phyloP scores from a whole-genome alignment of 768 basidiomycete genomes.

The Mycena albidolilacea region DNA sequence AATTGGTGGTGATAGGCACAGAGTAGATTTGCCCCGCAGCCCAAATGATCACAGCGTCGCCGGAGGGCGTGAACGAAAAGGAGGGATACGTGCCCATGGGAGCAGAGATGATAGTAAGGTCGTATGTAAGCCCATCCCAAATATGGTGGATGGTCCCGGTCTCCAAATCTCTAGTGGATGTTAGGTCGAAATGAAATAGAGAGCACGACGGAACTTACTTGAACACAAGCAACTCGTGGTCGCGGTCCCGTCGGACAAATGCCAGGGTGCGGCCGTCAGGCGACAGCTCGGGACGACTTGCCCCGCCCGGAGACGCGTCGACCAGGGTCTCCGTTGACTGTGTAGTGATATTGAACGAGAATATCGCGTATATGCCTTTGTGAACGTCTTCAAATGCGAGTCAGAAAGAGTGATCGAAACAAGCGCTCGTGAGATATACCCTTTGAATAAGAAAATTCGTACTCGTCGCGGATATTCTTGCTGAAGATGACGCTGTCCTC shows the following conservation, averaged over 20 bases:
- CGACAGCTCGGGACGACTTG: slow-evolving; percentile 79
- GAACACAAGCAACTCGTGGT: slow-evolving; percentile 80
- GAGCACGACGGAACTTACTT: slow-evolving; percentile 61
- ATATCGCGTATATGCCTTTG: slow-evolving; percentile 79
- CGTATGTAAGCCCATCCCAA: slow-evolving; percentile 81
- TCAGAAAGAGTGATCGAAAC: not conserved
- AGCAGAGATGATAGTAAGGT: slow-evolving; percentile 72
- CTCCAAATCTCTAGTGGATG: slow-evolving; percentile 66
- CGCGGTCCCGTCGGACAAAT: slow-evolving; percentile 80
- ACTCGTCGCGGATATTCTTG: slow-evolving; percentile 72
- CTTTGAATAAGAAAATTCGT: slow-evolving; percentile 74
- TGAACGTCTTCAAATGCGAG: slow-evolving; percentile 70
- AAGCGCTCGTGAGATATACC: slow-evolving; percentile 53
- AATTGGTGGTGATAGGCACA: slow-evolving; percentile 70
- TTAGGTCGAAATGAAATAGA: not conserved
- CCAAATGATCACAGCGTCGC: slow-evolving; percentile 79
- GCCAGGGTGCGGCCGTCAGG: slow-evolving; percentile 78
- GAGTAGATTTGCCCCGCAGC: slow-evolving; percentile 79
- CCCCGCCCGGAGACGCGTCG: slow-evolving; percentile 73
- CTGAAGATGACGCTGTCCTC: slow-evolving; percentile 74
- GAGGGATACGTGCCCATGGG: slow-evolving; percentile 88
- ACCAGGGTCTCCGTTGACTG: slow-evolving; percentile 68
- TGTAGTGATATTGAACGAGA: slow-evolving; percentile 74
- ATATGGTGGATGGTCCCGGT: slow-evolving; percentile 76
- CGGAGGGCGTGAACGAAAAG: slow-evolving; percentile 75